A percentile compares a stretch with the other conserved stretches of the same genome.
Evolutionary conservation across 2,329 filamentous ascomycete genomes (phyloP).

Genomic region (Nemania sp.): DNA sequence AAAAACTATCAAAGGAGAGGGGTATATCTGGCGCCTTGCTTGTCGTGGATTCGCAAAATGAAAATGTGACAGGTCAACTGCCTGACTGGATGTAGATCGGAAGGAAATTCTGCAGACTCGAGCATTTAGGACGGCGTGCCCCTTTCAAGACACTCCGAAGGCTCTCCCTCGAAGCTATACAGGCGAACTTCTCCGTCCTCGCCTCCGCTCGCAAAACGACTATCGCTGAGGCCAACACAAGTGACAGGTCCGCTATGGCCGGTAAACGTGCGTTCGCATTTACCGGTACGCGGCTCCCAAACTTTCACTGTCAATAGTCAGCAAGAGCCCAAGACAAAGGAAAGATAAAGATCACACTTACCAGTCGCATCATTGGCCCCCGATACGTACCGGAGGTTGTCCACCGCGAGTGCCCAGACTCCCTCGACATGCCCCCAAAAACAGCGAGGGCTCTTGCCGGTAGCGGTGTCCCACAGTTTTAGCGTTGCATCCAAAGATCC

Average conservation of each 20-base stretch:
- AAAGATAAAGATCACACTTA: constrained; percentile 5
- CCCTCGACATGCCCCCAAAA: constrained; percentile 98
- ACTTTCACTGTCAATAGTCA: constrained; percentile 68
- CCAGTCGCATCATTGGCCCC: constrained; percentile 85
- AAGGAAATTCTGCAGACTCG: constrained; percentile 1
- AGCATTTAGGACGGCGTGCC: constrained; percentile 54
- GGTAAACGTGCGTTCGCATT: constrained; percentile 89
- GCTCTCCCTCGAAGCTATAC: constrained; percentile 70
- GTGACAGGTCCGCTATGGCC: constrained; percentile 91
- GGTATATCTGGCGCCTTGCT: constrained; percentile 23
- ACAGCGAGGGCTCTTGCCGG: constrained; percentile 81
- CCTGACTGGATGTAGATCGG: not conserved
- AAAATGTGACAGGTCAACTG: not conserved
- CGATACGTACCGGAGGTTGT: constrained; percentile 84
- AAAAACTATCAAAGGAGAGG: constrained; percentile 12
- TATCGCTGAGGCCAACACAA: constrained; percentile 89
- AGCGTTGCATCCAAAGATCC: constrained; percentile 90
- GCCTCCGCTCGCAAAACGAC: constrained; percentile 85
- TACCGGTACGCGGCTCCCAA: constrained; percentile 91
- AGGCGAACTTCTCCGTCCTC: constrained; percentile 92
- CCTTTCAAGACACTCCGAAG: constrained; percentile 49
- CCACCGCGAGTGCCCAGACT: constrained; percentile 89
- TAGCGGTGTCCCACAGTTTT: constrained; percentile 86
- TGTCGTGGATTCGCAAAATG: constrained; percentile 10
- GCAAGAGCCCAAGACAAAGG: not conserved